Evolutionary conservation across 1,284 basidiomycete genomes (phyloP).

Genomic region (Inonotus hispidus): DNA sequence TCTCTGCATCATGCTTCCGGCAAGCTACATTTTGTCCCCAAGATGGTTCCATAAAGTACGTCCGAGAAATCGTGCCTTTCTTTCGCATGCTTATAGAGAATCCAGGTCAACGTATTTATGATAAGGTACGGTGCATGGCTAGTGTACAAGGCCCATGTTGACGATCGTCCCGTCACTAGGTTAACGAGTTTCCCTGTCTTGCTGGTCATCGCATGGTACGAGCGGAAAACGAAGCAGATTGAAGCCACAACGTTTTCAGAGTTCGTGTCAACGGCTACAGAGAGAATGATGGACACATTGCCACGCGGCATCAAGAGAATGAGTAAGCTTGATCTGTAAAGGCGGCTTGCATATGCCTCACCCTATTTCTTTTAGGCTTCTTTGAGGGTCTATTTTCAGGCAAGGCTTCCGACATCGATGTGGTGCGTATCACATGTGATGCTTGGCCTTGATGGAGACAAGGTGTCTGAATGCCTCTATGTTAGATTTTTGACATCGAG

Average conservation of each 20-base stretch:
- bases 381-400: conserved; percentile 74
- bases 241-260: conserved; percentile 67
- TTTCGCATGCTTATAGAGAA: conserved; percentile 15
- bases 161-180: conserved; percentile 33
- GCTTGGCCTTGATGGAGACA: background rate
- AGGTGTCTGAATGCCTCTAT: conserved; percentile 7
- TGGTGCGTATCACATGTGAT: conserved; percentile 37
- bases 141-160: conserved; percentile 6
- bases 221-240: conserved; percentile 67
- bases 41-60: conserved; percentile 82
- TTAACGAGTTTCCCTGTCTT: conserved; percentile 84
- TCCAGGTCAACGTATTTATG: conserved; percentile 80
- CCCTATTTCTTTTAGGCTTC: conserved; percentile 44
- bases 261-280: conserved; percentile 58
- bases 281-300: conserved; percentile 65
- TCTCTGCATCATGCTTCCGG: conserved; percentile 75
- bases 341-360: conserved; percentile 13
- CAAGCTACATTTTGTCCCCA: conserved; percentile 71
- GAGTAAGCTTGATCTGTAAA: conserved; percentile 38
- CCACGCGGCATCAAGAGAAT: conserved; percentile 68
- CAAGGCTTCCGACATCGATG: conserved; percentile 68
- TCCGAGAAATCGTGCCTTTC: background rate
- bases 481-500: conserved; percentile 78
- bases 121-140: conserved; percentile 44
- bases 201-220: conserved; percentile 75